Evolutionary conservation across 2,329 filamentous ascomycete species (phyloP).

Genomic region (Raffaelea ambrosiae): DNA sequence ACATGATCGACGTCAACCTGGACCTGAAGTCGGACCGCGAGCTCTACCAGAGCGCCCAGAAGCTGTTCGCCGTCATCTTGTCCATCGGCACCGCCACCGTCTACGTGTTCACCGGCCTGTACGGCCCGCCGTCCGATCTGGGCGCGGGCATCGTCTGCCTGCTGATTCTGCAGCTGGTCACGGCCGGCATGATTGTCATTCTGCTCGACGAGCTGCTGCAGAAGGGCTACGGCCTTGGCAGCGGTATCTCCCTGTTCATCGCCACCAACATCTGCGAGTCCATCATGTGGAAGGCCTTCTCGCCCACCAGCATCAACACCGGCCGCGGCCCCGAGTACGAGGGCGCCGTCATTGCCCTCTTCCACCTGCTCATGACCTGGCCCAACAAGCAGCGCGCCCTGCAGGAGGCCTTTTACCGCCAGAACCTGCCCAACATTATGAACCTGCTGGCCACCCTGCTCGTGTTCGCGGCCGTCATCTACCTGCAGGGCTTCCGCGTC

Average conservation of each 20-base stretch:
- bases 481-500: slow-evolving; percentile 98
- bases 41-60: slow-evolving; percentile 99
- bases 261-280: slow-evolving; percentile 99
- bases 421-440: slow-evolving; percentile 99
- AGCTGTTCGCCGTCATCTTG: slow-evolving; percentile 95
- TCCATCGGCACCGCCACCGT: slow-evolving; percentile 97
- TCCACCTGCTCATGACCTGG: slow-evolving; percentile 98
- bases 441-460: slow-evolving; percentile 88
- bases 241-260: slow-evolving; percentile 98
- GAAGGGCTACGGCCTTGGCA: slow-evolving; percentile 98
- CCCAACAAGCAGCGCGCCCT: slow-evolving; percentile 98
- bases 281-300: slow-evolving; percentile 99
- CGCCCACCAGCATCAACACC: slow-evolving; percentile 97
- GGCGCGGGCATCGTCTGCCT: slow-evolving; percentile 98
- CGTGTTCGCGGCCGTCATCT: slow-evolving; percentile 97
- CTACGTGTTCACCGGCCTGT: slow-evolving; percentile 96
- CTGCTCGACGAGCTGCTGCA: slow-evolving; percentile 97
- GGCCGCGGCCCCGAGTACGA: slow-evolving; percentile 98
- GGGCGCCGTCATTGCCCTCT: slow-evolving; percentile 93
- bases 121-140: slow-evolving; percentile 92
- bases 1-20: slow-evolving; percentile 99
- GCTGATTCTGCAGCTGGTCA: slow-evolving; percentile 93
- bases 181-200: slow-evolving; percentile 97
- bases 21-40: slow-evolving; percentile 99
- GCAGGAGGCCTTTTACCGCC: slow-evolving; percentile 97